phyloP scores from a whole-genome alignment of 2,329 filamentous ascomycete genomes.

The Scytalidium lignicola region DNA sequence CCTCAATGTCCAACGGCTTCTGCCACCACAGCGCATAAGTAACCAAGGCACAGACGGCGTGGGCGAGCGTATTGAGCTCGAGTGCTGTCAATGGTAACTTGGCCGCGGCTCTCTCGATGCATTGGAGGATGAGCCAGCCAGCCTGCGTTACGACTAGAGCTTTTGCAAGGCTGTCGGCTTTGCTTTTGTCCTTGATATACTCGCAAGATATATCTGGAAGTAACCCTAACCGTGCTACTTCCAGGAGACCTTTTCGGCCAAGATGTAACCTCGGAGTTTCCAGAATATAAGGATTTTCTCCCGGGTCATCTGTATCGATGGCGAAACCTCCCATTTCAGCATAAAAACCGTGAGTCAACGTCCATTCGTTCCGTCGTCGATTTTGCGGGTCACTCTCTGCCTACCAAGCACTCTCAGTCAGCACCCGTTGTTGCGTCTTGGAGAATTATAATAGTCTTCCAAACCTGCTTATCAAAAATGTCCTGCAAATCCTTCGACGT shows the following conservation, averaged over 20 bases:
- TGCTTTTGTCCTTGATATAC: constrained; percentile 11
- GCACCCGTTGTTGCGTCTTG: too few species aligned
- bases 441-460: constrained; percentile 3
- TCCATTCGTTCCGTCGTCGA: constrained; percentile 18
- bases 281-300: too few species aligned
- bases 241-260: too few species aligned
- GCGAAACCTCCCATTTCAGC: constrained; percentile 26
- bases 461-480: constrained; percentile 6
- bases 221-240: too few species aligned
- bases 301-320: constrained; percentile 9
- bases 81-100: constrained; percentile 9
- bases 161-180: constrained; percentile 10
- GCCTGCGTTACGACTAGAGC: constrained; percentile 7
- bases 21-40: constrained; percentile 11
- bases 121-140: constrained; percentile 9
- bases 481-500: too few species aligned
- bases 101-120: constrained; percentile 6
- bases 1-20: constrained; percentile 9
- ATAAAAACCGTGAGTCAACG: constrained; percentile 25
- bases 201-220: too few species aligned
- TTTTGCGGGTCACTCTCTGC: background rate
- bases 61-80: constrained; percentile 9
- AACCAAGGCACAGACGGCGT: constrained; percentile 9
- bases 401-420: too few species aligned
- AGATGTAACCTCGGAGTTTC: too few species aligned